Conservation (phyloP, 495 filamentous ascomycete species). For the Bryoglossum gracile region DNA sequence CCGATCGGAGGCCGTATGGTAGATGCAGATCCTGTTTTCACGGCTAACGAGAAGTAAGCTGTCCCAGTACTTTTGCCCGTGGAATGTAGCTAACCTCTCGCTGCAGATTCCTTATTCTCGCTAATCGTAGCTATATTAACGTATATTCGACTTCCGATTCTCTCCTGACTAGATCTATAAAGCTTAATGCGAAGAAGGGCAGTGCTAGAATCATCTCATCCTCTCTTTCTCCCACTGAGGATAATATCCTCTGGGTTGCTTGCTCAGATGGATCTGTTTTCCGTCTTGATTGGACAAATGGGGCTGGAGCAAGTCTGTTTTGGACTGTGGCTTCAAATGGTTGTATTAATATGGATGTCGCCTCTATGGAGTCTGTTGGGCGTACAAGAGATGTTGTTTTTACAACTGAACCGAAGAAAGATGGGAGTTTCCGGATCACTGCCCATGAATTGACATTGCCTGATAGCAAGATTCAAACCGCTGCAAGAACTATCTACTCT, state of each 20-base stretch:
- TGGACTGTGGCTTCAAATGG: slow-evolving; percentile 32
- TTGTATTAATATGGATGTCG: slow-evolving; percentile 37
- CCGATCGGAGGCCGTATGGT: slow-evolving; percentile 62
- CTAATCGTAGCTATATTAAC: slow-evolving; percentile 55
- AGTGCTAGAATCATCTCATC: slow-evolving; percentile 43
- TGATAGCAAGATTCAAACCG: slow-evolving; percentile 21
- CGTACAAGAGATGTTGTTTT: slow-evolving; percentile 37
- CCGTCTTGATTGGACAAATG: slow-evolving; percentile 69
- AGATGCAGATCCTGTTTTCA: slow-evolving; percentile 71
- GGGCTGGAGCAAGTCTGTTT: slow-evolving; percentile 37
- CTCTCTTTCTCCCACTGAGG: slow-evolving; percentile 48
- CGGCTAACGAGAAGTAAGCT: slow-evolving; percentile 74
- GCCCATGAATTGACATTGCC: slow-evolving; percentile 29
- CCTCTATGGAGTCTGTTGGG: slow-evolving; percentile 31
- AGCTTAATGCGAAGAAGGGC: slow-evolving; percentile 25
- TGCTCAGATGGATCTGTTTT: slow-evolving; percentile 58
- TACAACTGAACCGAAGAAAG: slow-evolving; percentile 29
- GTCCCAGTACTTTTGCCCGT: slow-evolving; percentile 22
- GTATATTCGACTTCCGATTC: slow-evolving; percentile 78
- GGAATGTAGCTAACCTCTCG: slow-evolving; percentile 33
- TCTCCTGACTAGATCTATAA: slow-evolving; percentile 60
- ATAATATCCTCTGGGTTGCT: slow-evolving; percentile 61
- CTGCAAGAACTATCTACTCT: slow-evolving; percentile 24
- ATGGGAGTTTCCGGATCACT: slow-evolving; percentile 33
- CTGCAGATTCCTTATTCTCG: slow-evolving; percentile 59